Evolutionary conservation across 148 eudicot species (phyloP).

Genomic region (Heliosperma pusillum): DNA sequence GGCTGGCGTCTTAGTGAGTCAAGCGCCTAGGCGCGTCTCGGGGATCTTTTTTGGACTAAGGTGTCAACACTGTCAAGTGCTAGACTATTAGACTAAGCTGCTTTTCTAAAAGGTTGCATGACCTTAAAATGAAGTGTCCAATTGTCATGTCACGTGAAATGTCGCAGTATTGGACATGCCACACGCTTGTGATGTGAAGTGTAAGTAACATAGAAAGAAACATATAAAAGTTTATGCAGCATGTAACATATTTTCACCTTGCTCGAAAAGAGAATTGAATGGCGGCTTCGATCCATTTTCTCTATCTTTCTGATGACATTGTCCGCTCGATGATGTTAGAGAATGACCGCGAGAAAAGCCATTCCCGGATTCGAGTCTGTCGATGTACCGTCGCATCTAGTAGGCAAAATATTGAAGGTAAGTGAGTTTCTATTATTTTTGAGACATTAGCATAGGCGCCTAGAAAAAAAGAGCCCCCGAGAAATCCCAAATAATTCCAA

Average conservation of each 20-base stretch:
- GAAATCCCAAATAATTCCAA: background rate
- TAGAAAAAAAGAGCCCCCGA: background rate
- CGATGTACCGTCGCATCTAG: conserved; percentile 54
- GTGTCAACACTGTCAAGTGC: too few relatives aligned
- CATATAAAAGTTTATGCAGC: background rate
- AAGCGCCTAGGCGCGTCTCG: too few relatives aligned
- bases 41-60: too few relatives aligned
- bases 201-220: background rate
- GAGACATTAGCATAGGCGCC: background rate
- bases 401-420: conserved; percentile 21
- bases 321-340: conserved; percentile 41
- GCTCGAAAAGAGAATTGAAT: conserved; percentile 76
- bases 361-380: conserved; percentile 50
- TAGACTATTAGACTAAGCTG: background rate
- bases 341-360: conserved; percentile 44
- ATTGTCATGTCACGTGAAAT: background rate
- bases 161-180: background rate
- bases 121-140: too few relatives aligned
- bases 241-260: conserved; percentile 46
- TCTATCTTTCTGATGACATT: conserved; percentile 49
- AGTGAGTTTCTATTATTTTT: conserved; percentile 9
- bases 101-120: background rate
- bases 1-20: too few relatives aligned
- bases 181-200: background rate
- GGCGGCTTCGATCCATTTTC: conserved; percentile 60